These are phyloP conservation scores for Zygotorulaspora danielsina DNA, from an alignment of 805 yeast genomes.

Conservation along the genomic window DNA sequence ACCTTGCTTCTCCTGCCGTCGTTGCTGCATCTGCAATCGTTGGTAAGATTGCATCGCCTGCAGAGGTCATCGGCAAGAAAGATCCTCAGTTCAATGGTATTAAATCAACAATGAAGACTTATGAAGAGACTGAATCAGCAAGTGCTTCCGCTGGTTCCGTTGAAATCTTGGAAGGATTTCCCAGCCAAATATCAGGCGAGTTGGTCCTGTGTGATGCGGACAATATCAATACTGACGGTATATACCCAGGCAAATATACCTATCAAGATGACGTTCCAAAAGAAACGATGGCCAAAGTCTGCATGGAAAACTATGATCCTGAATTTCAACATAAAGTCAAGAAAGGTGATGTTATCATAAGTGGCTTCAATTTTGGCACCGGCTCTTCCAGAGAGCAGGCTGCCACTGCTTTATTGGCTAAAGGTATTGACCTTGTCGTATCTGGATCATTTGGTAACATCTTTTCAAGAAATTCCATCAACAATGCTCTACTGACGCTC, in stretches of 20 bases:
- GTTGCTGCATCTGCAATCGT: conserved; percentile 98
- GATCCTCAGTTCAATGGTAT: conserved; percentile 49
- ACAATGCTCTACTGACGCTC: conserved; percentile 88
- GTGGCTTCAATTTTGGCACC: conserved; percentile 96
- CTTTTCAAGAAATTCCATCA: conserved; percentile 91
- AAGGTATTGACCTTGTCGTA: conserved; percentile 88
- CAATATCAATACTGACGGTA: conserved; percentile 95
- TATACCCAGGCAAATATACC: conserved; percentile 97
- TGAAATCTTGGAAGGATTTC: conserved; percentile 88
- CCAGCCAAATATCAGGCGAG: conserved; percentile 84
- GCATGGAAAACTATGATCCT: conserved; percentile 97
- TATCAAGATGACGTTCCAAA: conserved; percentile 95
- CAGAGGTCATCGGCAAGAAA: conserved; percentile 65
- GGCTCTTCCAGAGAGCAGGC: conserved; percentile 99
- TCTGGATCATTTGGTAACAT: conserved; percentile 98
- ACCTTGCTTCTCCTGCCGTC: conserved; percentile 93
- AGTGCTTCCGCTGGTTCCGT: conserved; percentile 44
- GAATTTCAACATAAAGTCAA: conserved; percentile 78
- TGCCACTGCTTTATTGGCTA: conserved; percentile 94
- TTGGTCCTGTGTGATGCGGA: conserved; percentile 94
- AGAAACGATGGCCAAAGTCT: conserved; percentile 96
- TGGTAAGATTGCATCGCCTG: conserved; percentile 91
- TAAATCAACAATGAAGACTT: conserved; percentile 27
- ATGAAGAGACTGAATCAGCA: conserved; percentile 31
- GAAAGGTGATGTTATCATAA: conserved; percentile 83